These are phyloP conservation scores for Aspergillus novofumigatus DNA, from an alignment of 2,329 filamentous ascomycete species.

Conservation along the genomic window DNA sequence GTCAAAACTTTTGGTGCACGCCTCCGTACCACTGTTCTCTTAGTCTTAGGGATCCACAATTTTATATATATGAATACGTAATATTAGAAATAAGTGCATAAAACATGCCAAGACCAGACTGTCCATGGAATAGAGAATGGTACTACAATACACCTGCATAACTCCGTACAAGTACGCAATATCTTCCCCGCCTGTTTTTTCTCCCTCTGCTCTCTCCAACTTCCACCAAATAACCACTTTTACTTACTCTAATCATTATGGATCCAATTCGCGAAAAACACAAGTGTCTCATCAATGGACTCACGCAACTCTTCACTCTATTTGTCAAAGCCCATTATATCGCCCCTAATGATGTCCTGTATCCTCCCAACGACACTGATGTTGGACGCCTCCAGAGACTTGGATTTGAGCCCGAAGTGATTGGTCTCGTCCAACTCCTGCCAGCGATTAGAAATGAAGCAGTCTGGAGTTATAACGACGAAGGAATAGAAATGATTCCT, in stretches of 20 bases:
- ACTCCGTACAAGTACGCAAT: neutral
- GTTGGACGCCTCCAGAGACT: neutral
- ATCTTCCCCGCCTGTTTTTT: too few species aligned
- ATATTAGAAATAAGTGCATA: too few species aligned
- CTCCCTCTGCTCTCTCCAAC: too few species aligned
- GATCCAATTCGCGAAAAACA: neutral
- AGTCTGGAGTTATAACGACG: neutral
- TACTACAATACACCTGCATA: too few species aligned
- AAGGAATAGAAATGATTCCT: neutral
- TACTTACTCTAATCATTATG: too few species aligned
- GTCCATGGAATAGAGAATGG: too few species aligned
- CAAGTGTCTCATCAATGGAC: neutral
- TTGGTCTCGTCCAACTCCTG: neutral
- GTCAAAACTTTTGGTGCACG: too few species aligned
- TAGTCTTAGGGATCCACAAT: too few species aligned
- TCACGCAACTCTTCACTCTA: neutral
- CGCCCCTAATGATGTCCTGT: neutral
- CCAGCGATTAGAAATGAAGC: neutral
- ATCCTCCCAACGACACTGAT: neutral
- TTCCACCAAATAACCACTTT: too few species aligned
- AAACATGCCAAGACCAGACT: too few species aligned
- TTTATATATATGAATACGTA: too few species aligned
- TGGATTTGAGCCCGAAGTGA: neutral
- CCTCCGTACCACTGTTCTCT: too few species aligned
- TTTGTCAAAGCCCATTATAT: neutral